Evolutionary conservation across 495 filamentous ascomycete species (phyloP).

Genomic region (Penicillium macrosclerotiorum): DNA sequence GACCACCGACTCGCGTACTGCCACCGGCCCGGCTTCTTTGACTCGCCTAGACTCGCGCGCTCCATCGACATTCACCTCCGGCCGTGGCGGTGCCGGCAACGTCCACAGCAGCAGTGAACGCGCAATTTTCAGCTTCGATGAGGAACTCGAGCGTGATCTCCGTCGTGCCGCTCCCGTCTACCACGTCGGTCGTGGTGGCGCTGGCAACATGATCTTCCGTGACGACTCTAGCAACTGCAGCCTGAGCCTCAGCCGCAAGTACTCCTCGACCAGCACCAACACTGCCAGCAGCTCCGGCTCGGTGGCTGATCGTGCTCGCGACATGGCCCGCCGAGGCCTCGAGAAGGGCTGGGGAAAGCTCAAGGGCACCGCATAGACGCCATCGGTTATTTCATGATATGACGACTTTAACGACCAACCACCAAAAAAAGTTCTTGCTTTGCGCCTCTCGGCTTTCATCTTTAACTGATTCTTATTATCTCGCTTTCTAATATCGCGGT

Average conservation of each 20-base stretch:
- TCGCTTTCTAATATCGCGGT: conserved; percentile 5
- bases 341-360: conserved; percentile 48
- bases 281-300: conserved; percentile 41
- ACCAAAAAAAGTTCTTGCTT: conserved; percentile 30
- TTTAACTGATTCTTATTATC: conserved; percentile 19
- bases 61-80: conserved; percentile 62
- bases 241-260: conserved; percentile 41
- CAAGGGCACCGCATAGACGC: conserved; percentile 36
- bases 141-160: conserved; percentile 76
- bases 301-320: conserved; percentile 38
- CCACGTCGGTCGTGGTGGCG: conserved; percentile 86
- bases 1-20: conserved; percentile 50
- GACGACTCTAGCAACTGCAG: conserved; percentile 27
- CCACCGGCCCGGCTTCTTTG: conserved; percentile 55
- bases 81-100: conserved; percentile 91
- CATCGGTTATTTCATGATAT: conserved; percentile 1
- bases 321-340: conserved; percentile 40
- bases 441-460: conserved; percentile 2
- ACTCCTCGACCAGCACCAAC: conserved; percentile 35
- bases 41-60: conserved; percentile 41
- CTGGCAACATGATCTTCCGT: conserved; percentile 68
- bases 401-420: conserved; percentile 29
- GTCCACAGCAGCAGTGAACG: conserved; percentile 64
- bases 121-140: conserved; percentile 84
- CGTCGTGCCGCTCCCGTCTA: conserved; percentile 64